Evolutionary conservation across 345 rosid genomes (phyloP).

Genomic region (Ceriops decandra): DNA sequence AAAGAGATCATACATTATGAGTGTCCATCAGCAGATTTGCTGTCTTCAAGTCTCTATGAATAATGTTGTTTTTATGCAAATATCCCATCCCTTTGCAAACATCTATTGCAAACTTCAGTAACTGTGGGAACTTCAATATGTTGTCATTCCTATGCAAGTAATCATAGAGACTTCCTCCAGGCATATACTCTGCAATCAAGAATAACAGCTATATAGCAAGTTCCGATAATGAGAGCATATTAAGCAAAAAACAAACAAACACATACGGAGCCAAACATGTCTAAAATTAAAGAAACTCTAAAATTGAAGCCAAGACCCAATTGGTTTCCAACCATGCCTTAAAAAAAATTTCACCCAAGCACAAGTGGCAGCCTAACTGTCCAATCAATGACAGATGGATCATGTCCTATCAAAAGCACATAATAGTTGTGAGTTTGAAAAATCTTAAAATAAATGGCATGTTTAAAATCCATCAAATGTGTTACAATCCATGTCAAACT

Average conservation of each 20-base stretch:
- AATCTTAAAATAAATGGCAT: too few species aligned
- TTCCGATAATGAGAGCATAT: background rate
- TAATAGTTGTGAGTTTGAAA: too few species aligned
- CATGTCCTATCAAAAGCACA: too few species aligned
- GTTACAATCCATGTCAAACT: too few species aligned
- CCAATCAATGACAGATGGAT: too few species aligned
- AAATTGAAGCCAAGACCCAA: background rate
- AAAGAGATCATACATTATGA: constrained; percentile 38
- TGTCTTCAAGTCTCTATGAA: constrained; percentile 77
- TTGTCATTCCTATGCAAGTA: constrained; percentile 59
- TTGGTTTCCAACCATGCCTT: too few species aligned
- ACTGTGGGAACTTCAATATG: constrained; percentile 43
- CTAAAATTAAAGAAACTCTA: background rate
- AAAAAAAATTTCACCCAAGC: too few species aligned
- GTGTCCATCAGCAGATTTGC: constrained; percentile 73
- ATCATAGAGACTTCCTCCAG: constrained; percentile 68
- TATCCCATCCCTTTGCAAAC: constrained; percentile 74
- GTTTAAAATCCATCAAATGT: too few species aligned
- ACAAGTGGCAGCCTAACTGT: too few species aligned
- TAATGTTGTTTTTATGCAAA: constrained; percentile 66
- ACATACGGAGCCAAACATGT: background rate
- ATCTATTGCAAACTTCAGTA: constrained; percentile 65
- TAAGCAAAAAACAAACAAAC: background rate
- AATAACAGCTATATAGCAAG: constrained; percentile 1
- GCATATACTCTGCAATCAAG: constrained; percentile 64